A percentile compares a stretch with the other conserved stretches of the same genome.
Conservation (phyloP, 768 basidiomycete genomes). For the Lyophyllum shimeji region DNA sequence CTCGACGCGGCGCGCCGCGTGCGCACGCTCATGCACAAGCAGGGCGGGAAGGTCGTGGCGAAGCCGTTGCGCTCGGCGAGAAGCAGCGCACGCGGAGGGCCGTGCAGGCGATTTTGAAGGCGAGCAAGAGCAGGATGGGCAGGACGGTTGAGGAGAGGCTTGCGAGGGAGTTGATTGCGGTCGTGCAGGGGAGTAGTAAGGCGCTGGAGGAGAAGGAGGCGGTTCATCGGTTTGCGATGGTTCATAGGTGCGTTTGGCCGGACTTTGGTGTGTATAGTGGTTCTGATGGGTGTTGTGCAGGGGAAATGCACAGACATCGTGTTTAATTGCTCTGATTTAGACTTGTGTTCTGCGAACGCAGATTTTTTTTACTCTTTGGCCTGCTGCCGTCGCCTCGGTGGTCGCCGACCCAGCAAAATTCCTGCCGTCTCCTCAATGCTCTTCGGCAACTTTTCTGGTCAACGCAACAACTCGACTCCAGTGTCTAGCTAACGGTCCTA, state of each 20-base stretch:
- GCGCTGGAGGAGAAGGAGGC: constrained; percentile 63
- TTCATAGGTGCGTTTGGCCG: constrained; percentile 63
- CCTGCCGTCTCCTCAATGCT: no score
- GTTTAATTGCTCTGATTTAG: constrained; percentile 8
- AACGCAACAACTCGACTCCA: no score
- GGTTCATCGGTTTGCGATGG: constrained; percentile 68
- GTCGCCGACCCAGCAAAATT: no score
- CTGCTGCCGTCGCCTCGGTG: no score
- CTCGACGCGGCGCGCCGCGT: constrained; percentile 70
- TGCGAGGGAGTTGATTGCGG: constrained; percentile 74
- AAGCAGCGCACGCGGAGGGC: constrained; percentile 75
- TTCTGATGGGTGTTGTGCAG: neutral
- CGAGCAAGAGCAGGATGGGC: constrained; percentile 55
- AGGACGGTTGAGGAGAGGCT: constrained; percentile 65
- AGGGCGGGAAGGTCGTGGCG: constrained; percentile 62
- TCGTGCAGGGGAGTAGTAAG: constrained; percentile 59
- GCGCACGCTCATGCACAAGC: constrained; percentile 53
- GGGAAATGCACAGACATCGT: constrained; percentile 16
- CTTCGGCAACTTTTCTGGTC: no score
- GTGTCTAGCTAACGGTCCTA: no score
- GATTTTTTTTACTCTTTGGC: neutral
- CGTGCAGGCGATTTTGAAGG: constrained; percentile 69
- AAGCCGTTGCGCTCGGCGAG: constrained; percentile 77
- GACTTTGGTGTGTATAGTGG: neutral
- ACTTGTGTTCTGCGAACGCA: neutral